Percentiles rank a stretch among this genome's conserved stretches.
Conservation (phyloP, 2,329 filamentous ascomycete species). For the Penicillium sclerotigenum region DNA sequence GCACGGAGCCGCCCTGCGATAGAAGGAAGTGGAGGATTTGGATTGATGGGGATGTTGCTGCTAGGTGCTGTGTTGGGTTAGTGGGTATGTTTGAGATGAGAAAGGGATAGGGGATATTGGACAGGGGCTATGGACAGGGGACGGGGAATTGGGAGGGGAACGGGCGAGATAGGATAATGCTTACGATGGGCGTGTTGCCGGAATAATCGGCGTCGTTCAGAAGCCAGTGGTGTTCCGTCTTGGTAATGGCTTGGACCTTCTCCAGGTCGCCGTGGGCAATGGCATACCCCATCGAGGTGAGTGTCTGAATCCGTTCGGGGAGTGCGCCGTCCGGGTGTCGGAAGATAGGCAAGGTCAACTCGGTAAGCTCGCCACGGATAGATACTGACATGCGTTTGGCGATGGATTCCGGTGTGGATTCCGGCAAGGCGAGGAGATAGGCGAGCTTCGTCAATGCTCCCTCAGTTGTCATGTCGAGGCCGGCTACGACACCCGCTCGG, state of each 20-base stretch:
- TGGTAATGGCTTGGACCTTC: constrained; percentile 64
- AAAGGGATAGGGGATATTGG: background rate
- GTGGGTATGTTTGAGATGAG: background rate
- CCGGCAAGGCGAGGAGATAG: constrained; percentile 71
- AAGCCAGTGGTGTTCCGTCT: constrained; percentile 63
- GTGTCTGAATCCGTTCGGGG: constrained; percentile 59
- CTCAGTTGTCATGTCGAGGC: constrained; percentile 84
- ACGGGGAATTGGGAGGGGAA: background rate
- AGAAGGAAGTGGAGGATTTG: constrained; percentile 56
- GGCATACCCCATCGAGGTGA: constrained; percentile 75
- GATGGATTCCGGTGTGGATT: constrained; percentile 63
- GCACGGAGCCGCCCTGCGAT: constrained; percentile 56
- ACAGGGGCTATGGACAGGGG: background rate
- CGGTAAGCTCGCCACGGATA: constrained; percentile 81
- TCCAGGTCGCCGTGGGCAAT: constrained; percentile 68
- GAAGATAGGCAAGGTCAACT: constrained; percentile 69
- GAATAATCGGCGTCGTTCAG: constrained; percentile 76
- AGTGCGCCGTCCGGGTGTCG: constrained; percentile 65
- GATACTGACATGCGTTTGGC: constrained; percentile 68
- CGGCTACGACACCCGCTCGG: constrained; percentile 81
- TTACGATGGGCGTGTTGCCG: constrained; percentile 64
- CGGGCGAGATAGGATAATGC: constrained; percentile 3
- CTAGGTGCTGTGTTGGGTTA: constrained; percentile 47
- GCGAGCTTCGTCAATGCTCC: constrained; percentile 88
- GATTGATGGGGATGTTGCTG: constrained; percentile 54